phyloP scores from a whole-genome alignment of 1,284 basidiomycete genomes.

The Lentinula novae-zelandiae region DNA sequence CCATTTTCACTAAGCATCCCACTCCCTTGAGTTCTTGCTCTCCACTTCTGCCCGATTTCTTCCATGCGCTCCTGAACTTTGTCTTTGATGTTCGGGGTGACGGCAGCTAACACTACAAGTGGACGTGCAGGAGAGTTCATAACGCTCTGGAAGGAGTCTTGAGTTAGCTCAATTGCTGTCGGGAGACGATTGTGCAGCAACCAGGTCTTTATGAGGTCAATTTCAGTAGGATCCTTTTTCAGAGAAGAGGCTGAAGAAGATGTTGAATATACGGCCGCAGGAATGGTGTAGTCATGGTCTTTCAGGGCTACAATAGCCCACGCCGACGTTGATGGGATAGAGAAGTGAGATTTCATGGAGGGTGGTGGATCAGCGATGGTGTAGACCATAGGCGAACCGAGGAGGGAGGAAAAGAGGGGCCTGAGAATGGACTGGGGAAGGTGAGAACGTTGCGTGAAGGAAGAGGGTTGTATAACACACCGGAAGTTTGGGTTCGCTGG shows the following conservation, averaged over 20 bases:
- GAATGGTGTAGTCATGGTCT: conserved; percentile 48
- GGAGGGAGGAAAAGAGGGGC: conserved; percentile 42
- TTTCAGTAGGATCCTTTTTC: not conserved
- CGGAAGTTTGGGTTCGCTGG: conserved; percentile 34
- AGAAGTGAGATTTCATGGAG: conserved; percentile 49
- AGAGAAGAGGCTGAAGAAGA: not conserved
- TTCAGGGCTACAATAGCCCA: conserved; percentile 77
- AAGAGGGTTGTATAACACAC: conserved; percentile 30
- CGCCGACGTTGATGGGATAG: conserved; percentile 39
- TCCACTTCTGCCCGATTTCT: conserved; percentile 67
- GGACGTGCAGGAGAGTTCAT: conserved; percentile 76
- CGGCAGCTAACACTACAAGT: conserved; percentile 73
- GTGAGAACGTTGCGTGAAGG: not conserved
- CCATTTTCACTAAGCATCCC: conserved; percentile 20
- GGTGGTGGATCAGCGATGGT: conserved; percentile 43
- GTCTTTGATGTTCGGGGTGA: conserved; percentile 32
- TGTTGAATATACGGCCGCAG: conserved; percentile 17
- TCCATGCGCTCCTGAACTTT: conserved; percentile 45
- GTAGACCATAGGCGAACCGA: conserved; percentile 70
- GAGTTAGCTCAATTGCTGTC: conserved; percentile 63
- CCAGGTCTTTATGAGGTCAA: conserved; percentile 43
- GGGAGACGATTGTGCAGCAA: conserved; percentile 69
- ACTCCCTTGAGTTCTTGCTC: conserved; percentile 36
- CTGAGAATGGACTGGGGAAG: conserved; percentile 27
- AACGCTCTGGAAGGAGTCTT: conserved; percentile 73